A percentile compares a stretch with the other conserved stretches of the same genome.
phyloP scores from a whole-genome alignment of 192 early-diverging fungal species.

The Entomortierella parvispora region DNA sequence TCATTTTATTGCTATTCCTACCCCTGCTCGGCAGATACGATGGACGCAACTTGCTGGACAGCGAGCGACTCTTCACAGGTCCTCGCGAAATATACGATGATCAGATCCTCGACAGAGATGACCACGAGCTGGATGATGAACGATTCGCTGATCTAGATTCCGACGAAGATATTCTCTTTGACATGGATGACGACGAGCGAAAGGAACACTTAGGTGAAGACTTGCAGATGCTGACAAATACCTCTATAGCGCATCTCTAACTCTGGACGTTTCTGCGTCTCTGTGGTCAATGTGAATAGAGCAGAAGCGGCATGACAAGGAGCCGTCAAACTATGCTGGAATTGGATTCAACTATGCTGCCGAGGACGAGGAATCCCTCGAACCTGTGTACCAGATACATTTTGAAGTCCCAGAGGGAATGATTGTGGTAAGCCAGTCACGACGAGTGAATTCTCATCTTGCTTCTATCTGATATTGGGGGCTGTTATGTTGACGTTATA shows the following conservation, averaged over 20 bases:
- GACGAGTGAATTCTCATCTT: no score
- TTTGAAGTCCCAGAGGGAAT: slow-evolving; percentile 63
- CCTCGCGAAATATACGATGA: slow-evolving; percentile 16
- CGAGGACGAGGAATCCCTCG: slow-evolving; percentile 8
- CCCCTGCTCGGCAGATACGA: slow-evolving; percentile 63
- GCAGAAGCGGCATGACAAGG: slow-evolving; percentile 16
- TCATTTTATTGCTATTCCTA: neutral
- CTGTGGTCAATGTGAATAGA: neutral
- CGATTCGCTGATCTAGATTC: slow-evolving; percentile 70
- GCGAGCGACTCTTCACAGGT: slow-evolving; percentile 31
- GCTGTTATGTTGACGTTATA: neutral
- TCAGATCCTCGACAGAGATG: neutral
- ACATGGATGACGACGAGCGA: slow-evolving; percentile 66
- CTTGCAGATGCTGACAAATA: neutral
- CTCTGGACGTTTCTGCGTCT: neutral
- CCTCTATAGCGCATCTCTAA: neutral
- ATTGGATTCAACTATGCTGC: slow-evolving; percentile 28
- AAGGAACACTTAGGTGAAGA: slow-evolving; percentile 57
- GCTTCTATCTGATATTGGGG: neutral
- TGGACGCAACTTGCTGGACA: slow-evolving; percentile 67
- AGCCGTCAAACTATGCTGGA: slow-evolving; percentile 17
- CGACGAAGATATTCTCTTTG: slow-evolving; percentile 63
- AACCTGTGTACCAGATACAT: slow-evolving; percentile 41
- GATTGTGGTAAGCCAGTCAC: slow-evolving; percentile 43
- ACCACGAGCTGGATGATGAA: slow-evolving; percentile 52